Percentiles rank a stretch among this genome's conserved stretches.
Conservation (phyloP, 225 moss, liverwort and hornwort genomes). For the Neckera pumila region DNA sequence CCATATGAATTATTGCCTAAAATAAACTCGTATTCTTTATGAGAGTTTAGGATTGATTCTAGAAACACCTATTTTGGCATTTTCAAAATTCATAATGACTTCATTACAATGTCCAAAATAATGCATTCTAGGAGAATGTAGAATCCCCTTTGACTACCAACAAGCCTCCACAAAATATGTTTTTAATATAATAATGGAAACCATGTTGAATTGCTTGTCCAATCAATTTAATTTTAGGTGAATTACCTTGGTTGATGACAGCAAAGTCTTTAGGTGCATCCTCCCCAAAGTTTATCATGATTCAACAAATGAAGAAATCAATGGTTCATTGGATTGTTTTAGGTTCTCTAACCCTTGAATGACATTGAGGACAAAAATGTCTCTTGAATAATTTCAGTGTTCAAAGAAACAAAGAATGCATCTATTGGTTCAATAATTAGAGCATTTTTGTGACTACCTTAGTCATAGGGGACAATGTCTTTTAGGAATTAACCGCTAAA, state of each 20-base stretch:
- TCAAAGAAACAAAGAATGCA: background rate
- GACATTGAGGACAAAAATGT: accelerated
- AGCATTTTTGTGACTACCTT: background rate
- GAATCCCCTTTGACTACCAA: no score
- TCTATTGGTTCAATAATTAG: background rate
- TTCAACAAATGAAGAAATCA: background rate
- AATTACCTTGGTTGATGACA: background rate
- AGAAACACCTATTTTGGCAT: background rate
- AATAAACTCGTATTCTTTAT: background rate
- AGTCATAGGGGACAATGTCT: no score
- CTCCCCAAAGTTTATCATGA: accelerated
- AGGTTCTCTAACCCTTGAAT: background rate
- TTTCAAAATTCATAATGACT: background rate
- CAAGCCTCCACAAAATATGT: accelerated
- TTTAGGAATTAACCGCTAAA: no score
- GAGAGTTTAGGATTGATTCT: accelerated
- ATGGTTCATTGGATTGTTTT: background rate
- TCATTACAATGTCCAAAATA: background rate
- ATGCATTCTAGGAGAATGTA: background rate
- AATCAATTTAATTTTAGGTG: accelerated
- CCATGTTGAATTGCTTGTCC: accelerated
- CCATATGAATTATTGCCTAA: background rate
- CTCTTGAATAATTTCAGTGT: accelerated
- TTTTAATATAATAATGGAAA: background rate
- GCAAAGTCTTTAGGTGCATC: background rate